Percentiles rank a stretch among this genome's conserved stretches.
phyloP scores from a whole-genome alignment of 768 basidiomycete genomes.

The Albatrellus ellisii region DNA sequence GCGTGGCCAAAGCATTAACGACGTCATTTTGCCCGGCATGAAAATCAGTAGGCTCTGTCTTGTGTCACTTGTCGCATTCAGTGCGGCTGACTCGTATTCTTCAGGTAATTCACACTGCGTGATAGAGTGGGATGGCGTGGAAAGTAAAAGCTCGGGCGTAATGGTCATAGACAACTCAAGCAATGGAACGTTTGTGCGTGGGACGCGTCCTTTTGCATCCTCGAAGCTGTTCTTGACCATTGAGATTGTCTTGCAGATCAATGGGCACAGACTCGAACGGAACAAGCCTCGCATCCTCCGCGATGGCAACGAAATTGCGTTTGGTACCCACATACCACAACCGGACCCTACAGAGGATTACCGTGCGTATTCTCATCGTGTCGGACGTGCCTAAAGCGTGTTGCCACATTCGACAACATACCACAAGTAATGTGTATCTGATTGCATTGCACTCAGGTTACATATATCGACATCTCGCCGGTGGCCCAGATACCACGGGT shows the following conservation, averaged over 20 bases:
- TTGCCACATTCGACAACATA: no score
- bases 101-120: conserved; percentile 42
- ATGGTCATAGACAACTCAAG: conserved; percentile 45
- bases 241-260: conserved; percentile 36
- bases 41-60: conserved; percentile 49
- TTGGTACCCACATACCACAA: conserved; percentile 48
- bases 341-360: conserved; percentile 50
- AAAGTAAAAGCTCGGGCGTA: conserved; percentile 28
- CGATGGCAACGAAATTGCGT: conserved; percentile 79
- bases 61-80: conserved; percentile 7
- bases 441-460: conserved; percentile 32
- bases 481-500: conserved; percentile 33
- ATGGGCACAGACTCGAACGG: conserved; percentile 49
- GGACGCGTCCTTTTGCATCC: background rate
- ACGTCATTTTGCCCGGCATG: conserved; percentile 51
- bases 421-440: background rate
- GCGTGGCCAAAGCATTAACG: conserved; percentile 16
- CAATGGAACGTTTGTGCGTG: conserved; percentile 61
- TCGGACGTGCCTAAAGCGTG: no score
- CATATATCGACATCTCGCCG: conserved; percentile 55
- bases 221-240: background rate
- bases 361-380: conserved; percentile 39
- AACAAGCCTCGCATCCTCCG: conserved; percentile 40
- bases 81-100: conserved; percentile 13
- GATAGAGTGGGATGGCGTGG: conserved; percentile 46